Base-by-base conservation (phyloP, 306 rosid genomes). In the Abrus precatorius region DNA sequence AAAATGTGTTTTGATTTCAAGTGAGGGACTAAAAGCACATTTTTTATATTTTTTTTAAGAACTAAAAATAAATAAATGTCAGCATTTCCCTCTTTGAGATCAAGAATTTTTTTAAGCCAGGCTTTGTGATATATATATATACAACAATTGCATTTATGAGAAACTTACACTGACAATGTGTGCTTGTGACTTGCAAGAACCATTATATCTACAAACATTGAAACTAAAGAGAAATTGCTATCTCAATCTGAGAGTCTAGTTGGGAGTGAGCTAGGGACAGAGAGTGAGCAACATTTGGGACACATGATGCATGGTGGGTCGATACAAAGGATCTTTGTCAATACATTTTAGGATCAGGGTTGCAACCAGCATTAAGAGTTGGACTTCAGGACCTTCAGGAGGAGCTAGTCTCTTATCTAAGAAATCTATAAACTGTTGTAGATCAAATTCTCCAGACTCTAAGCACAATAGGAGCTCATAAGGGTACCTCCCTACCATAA, bases 291-390 rank as follows among this genome's bases (percentile, higher is more conserved):
- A 55, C 53, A 9, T 71, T 55, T 56, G 68, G 56, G 71, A 74
- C 64, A 75, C 81, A 48, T 82, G 76, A 34, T 66, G 10, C 76
- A 74, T 81, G 50, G 61, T 64, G 8, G 84, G 84, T 53, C 80
- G 57, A 14, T 32, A 54, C 61, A 14, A 5, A n/a, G 80, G 84
- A 74, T 81, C 59, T 43, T 81, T 61, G n/a, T 29, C 28, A 13
- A 65, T 13, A 50, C 80, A 81, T 33, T 54, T 81, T 1, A 74
- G 75, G 34, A 60, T 41, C 7, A 81, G 3, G 40, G 45, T 65
- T 43, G 33, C 53, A 33, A 55, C 48, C 61, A 66, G 33, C 28
- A 45, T 33, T 4, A 74, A 66, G 41, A 54, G 33, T 55, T 43
- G 44, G 28, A 49, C 13, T 2, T 3, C 7, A 45, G 52, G 36